Percentiles rank a stretch among this genome's conserved stretches.
These are phyloP conservation scores for Juglanconis sp. DNA, from an alignment of 2,329 filamentous ascomycete species.

Conservation along the genomic window DNA sequence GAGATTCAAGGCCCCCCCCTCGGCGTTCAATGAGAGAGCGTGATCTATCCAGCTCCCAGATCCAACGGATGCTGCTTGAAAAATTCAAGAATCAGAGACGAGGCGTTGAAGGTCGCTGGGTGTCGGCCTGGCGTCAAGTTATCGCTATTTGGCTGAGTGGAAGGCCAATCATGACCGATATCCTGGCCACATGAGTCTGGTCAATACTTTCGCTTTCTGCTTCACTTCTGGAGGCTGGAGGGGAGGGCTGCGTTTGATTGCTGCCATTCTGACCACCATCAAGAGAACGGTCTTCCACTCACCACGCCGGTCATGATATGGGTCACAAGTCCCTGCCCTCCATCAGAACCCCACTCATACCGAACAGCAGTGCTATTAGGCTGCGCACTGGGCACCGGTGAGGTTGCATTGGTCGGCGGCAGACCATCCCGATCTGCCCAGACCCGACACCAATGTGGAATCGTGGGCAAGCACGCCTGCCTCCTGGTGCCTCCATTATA, in stretches of 20 bases:
- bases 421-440: conserved; percentile 36
- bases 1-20: too few species aligned
- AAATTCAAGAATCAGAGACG: conserved; percentile 19
- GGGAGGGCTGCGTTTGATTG: background rate
- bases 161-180: conserved; percentile 21
- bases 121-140: conserved; percentile 17
- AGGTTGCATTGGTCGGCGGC: conserved; percentile 4
- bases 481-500: conserved; percentile 40
- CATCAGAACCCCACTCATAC: conserved; percentile 32
- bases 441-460: conserved; percentile 35
- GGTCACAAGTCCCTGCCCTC: conserved; percentile 23
- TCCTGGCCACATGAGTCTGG: background rate
- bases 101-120: conserved; percentile 21
- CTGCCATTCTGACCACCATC: background rate
- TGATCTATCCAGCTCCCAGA: too few species aligned
- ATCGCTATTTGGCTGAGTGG: conserved; percentile 16
- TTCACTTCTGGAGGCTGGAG: background rate
- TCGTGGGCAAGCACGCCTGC: conserved; percentile 40
- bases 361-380: conserved; percentile 22
- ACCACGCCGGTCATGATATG: conserved; percentile 32
- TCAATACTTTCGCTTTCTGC: background rate
- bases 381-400: conserved; percentile 7
- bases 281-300: background rate
- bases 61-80: conserved; percentile 12
- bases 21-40: background rate